A percentile compares a stretch with the other conserved stretches of the same genome.
These are phyloP conservation scores for Pelargonium australe DNA, from an alignment of 441 rosid genomes.

Conservation along the genomic window DNA sequence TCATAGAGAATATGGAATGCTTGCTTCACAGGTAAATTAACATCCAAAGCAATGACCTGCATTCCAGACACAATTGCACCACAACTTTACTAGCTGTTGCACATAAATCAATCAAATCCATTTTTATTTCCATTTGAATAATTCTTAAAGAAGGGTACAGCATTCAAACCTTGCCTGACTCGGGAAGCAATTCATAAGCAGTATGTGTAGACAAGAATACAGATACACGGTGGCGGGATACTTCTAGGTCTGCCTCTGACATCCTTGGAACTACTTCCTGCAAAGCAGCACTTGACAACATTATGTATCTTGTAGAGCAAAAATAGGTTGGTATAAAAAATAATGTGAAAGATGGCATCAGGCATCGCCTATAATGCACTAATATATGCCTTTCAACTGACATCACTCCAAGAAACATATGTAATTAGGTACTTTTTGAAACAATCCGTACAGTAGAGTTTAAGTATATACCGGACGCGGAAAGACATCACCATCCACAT, in stretches of 20 bases:
- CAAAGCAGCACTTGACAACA: slow-evolving; percentile 33
- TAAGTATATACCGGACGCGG: slow-evolving; percentile 30
- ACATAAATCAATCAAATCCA: slow-evolving; percentile 5
- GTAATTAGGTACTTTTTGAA: background rate
- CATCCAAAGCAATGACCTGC: slow-evolving; percentile 62
- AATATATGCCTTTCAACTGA: background rate
- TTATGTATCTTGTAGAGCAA: slow-evolving; percentile 18
- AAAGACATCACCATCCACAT: slow-evolving; percentile 54
- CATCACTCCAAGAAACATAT: background rate
- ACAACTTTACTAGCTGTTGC: slow-evolving; percentile 3
- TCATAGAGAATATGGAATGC: slow-evolving; percentile 59
- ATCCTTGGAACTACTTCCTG: slow-evolving; percentile 38
- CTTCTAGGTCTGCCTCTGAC: slow-evolving; percentile 40
- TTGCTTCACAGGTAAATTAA: slow-evolving; percentile 57
- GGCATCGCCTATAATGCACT: background rate
- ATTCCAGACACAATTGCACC: slow-evolving; percentile 7
- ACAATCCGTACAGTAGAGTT: slow-evolving; percentile 2
- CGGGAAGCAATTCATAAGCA: slow-evolving; percentile 64
- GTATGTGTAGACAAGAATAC: slow-evolving; percentile 44
- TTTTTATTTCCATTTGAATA: slow-evolving; percentile 10
- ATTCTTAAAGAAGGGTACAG: slow-evolving; percentile 25
- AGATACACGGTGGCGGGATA: slow-evolving; percentile 47
- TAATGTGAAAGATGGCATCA: background rate
- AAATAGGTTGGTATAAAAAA: background rate
- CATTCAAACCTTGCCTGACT: slow-evolving; percentile 71